Conservation (phyloP, 768 basidiomycete species). For the Xerocomus brunneocitrinus region DNA sequence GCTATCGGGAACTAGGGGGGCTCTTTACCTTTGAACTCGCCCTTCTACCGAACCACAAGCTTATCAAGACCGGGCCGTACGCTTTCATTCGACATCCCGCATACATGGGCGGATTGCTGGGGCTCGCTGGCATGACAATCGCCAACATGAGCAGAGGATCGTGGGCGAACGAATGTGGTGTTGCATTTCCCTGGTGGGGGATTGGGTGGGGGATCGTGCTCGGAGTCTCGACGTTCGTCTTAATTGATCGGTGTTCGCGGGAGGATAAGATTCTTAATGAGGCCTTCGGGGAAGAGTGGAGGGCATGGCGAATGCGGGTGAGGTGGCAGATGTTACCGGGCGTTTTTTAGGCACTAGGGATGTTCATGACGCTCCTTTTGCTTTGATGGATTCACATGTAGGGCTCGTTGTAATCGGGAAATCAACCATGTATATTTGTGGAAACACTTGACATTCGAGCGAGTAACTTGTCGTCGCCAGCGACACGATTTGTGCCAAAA, state of each 20-base stretch:
- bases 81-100: conserved; percentile 10
- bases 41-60: conserved; percentile 1
- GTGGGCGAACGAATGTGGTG: conserved; percentile 12
- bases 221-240: neutral
- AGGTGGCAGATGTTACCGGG: conserved; percentile 10
- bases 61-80: conserved; percentile 15
- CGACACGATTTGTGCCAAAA: neutral
- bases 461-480: neutral
- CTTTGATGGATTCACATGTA: neutral
- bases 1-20: conserved; percentile 34
- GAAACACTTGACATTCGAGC: neutral
- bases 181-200: conserved; percentile 4
- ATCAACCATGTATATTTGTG: neutral
- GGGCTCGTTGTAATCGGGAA: neutral
- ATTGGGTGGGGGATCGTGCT: conserved; percentile 1
- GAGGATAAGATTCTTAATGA: conserved; percentile 5
- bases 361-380: neutral
- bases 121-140: conserved; percentile 4
- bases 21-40: conserved; percentile 39
- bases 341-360: conserved; percentile 3
- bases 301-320: conserved; percentile 7
- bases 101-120: conserved; percentile 9
- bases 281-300: conserved; percentile 13
- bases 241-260: conserved; percentile 6
- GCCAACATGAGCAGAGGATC: conserved; percentile 9